Conservation (phyloP, 2,329 filamentous ascomycete genomes). For the Pseudogymnoascus sp. region DNA sequence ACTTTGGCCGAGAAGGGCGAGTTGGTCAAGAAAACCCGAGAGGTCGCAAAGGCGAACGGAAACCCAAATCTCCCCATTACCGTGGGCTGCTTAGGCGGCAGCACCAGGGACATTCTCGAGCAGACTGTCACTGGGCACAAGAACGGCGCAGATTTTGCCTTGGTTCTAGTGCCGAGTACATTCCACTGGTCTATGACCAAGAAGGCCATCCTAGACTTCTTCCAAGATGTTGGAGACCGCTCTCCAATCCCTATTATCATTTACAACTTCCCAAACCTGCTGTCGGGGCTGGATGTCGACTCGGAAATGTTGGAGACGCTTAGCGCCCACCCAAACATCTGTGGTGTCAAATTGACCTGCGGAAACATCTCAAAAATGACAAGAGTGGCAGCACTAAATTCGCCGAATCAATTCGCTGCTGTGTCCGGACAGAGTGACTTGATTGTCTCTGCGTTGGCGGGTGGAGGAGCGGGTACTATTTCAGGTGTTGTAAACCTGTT, state of each 20-base stretch:
- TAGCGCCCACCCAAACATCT: slow-evolving; percentile 29
- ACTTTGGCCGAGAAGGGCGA: slow-evolving; percentile 32
- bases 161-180: slow-evolving; percentile 33
- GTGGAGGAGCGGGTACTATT: slow-evolving; percentile 52
- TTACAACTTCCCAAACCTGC: slow-evolving; percentile 40
- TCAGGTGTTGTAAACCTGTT: slow-evolving; percentile 61
- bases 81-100: slow-evolving; percentile 32
- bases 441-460: slow-evolving; percentile 50
- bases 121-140: slow-evolving; percentile 30
- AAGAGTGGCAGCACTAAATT: slow-evolving; percentile 45
- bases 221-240: slow-evolving; percentile 34
- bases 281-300: slow-evolving; percentile 36
- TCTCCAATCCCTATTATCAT: slow-evolving; percentile 36
- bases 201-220: slow-evolving; percentile 46
- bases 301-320: slow-evolving; percentile 30
- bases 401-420: slow-evolving; percentile 51
- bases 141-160: slow-evolving; percentile 31
- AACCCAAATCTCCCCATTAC: slow-evolving; percentile 31
- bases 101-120: slow-evolving; percentile 34
- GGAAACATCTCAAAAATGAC: slow-evolving; percentile 37
- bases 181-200: slow-evolving; percentile 35
- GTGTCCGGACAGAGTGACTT: slow-evolving; percentile 66
- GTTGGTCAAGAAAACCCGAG: slow-evolving; percentile 32
- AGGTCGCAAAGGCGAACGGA: slow-evolving; percentile 25
- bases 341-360: slow-evolving; percentile 32